Evolutionary conservation across 164 flowering plant species (phyloP).

Genomic region (Houttuynia cordata): DNA sequence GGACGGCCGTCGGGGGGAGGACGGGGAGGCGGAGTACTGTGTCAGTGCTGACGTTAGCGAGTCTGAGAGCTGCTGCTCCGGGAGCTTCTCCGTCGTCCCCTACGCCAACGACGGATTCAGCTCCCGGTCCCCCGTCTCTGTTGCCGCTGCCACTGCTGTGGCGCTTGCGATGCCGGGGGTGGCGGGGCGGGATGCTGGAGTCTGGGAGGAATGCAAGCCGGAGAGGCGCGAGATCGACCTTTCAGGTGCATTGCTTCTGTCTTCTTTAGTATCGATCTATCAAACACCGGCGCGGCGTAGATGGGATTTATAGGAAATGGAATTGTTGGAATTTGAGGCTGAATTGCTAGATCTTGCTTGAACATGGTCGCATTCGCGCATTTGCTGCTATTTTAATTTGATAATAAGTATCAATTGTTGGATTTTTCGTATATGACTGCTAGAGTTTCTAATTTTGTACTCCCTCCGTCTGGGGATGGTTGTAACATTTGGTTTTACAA

Average conservation of each 20-base stretch:
- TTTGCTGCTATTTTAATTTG: background rate
- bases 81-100: slow-evolving; percentile 20
- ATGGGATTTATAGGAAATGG: too few species aligned
- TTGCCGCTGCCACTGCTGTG: slow-evolving; percentile 18
- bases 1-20: slow-evolving; percentile 28
- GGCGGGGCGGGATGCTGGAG: too few species aligned
- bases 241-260: slow-evolving; percentile 17
- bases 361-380: background rate
- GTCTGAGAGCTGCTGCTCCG: slow-evolving; percentile 38
- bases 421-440: too few species aligned
- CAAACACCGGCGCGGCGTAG: background rate
- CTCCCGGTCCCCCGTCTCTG: slow-evolving; percentile 23
- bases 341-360: background rate
- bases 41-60: slow-evolving; percentile 66
- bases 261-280: background rate
- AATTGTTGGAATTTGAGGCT: background rate
- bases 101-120: slow-evolving; percentile 14
- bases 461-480: too few species aligned
- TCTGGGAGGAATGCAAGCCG: slow-evolving; percentile 19
- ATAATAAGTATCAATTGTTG: too few species aligned
- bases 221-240: slow-evolving; percentile 18
- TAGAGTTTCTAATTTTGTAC: too few species aligned
- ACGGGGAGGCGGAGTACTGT: slow-evolving; percentile 34
- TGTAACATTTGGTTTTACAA: too few species aligned
- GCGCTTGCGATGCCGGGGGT: slow-evolving; percentile 22